phyloP scores from a whole-genome alignment of 495 filamentous ascomycete genomes.

The Immersiella caudata region DNA sequence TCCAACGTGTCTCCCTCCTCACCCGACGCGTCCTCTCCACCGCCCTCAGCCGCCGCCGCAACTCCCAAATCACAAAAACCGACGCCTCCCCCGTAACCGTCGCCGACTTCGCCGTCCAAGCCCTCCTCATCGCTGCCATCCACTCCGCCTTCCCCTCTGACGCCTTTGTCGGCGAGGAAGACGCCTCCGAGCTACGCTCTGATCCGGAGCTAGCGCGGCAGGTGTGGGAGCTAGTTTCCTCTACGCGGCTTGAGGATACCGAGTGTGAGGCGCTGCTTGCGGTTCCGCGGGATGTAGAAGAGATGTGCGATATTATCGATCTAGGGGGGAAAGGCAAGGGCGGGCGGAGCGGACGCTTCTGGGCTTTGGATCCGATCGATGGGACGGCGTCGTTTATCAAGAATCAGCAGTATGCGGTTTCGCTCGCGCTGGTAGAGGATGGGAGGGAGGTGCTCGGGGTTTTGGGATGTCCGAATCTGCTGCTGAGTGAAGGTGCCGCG shows the following conservation, averaged over 20 bases:
- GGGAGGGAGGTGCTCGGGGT: conserved; percentile 58
- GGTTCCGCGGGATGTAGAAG: conserved; percentile 44
- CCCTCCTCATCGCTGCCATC: conserved; percentile 57
- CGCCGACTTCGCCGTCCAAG: conserved; percentile 60
- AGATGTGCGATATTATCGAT: conserved; percentile 60
- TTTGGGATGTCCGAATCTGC: conserved; percentile 61
- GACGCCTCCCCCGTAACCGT: conserved; percentile 59
- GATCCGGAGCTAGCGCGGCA: conserved; percentile 48
- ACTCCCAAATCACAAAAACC: conserved; percentile 47
- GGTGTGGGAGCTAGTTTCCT: conserved; percentile 54
- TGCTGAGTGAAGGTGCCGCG: conserved; percentile 28
- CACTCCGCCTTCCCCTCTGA: conserved; percentile 55
- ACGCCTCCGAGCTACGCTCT: conserved; percentile 48
- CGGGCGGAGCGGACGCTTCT: conserved; percentile 47
- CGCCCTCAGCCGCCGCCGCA: conserved; percentile 18
- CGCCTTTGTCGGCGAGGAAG: conserved; percentile 58
- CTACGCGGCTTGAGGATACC: conserved; percentile 42
- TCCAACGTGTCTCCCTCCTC: conserved; percentile 57
- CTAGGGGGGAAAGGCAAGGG: conserved; percentile 50
- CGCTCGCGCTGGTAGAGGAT: conserved; percentile 55
- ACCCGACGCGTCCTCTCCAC: conserved; percentile 53
- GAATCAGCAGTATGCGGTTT: conserved; percentile 62
- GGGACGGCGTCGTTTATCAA: conserved; percentile 61
- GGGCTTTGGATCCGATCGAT: conserved; percentile 65
- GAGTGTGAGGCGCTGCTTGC: conserved; percentile 44